phyloP scores from a whole-genome alignment of 345 rosid genomes.

The Carallia brachiata region DNA sequence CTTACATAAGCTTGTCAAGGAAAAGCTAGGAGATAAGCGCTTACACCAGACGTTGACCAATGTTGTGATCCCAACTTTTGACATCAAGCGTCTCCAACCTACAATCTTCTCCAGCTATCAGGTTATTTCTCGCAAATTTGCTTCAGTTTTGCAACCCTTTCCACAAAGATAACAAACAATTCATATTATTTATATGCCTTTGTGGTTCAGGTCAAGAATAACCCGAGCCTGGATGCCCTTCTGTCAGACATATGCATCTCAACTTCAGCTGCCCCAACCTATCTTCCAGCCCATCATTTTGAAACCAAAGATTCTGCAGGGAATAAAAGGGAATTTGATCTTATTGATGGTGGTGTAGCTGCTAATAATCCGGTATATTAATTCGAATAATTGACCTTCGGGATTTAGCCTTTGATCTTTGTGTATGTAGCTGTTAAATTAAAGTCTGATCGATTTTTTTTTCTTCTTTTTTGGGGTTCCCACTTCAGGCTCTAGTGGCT shows the following conservation, averaged over 20 bases:
- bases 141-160: not conserved
- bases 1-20: slow-evolving; percentile 10
- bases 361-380: slow-evolving; percentile 34
- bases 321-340: slow-evolving; percentile 21
- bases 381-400: not conserved
- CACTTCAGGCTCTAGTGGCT: slow-evolving; percentile 15
- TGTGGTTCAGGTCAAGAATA: slow-evolving; percentile 11
- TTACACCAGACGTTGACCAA: slow-evolving; percentile 20
- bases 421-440: not conserved
- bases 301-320: slow-evolving; percentile 18
- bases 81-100: slow-evolving; percentile 28
- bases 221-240: slow-evolving; percentile 11
- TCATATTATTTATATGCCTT: not conserved
- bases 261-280: slow-evolving; percentile 35
- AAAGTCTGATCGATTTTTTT: not conserved
- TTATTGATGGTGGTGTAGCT: slow-evolving; percentile 39
- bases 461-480: not conserved
- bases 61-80: slow-evolving; percentile 30
- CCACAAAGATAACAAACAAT: not conserved
- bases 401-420: not conserved
- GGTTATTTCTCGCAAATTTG: not conserved
- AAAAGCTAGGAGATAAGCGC: slow-evolving; percentile 10
- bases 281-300: slow-evolving; percentile 31
- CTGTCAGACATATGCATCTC: slow-evolving; percentile 31
- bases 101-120: slow-evolving; percentile 28